A percentile compares a stretch with the other conserved stretches of the same genome.
Conservation (phyloP, 129 eudicot genomes). For the Centaurea solstitialis region DNA sequence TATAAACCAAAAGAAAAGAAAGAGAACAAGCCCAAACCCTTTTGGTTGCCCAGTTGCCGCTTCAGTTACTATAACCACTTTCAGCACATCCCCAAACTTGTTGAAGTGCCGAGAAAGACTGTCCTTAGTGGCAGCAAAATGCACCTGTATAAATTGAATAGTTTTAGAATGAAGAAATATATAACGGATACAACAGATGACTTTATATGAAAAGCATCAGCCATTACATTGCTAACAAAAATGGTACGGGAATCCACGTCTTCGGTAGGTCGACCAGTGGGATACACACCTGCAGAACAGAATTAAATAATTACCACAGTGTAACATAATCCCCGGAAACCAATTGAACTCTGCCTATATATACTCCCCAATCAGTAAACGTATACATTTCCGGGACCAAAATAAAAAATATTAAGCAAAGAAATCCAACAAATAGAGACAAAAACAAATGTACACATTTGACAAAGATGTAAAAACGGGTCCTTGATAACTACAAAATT, state of each 20-base stretch:
- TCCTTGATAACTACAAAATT: too few species aligned
- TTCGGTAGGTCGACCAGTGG: constrained; percentile 64
- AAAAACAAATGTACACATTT: neutral
- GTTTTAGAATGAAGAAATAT: constrained; percentile 6
- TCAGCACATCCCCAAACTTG: constrained; percentile 90
- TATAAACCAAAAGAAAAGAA: constrained; percentile 12
- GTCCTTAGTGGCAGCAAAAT: constrained; percentile 97
- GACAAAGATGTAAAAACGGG: neutral
- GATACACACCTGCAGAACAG: constrained; percentile 49
- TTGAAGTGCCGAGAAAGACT: constrained; percentile 84
- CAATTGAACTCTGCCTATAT: neutral
- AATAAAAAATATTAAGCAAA: neutral
- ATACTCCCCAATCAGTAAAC: neutral
- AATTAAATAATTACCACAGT: neutral
- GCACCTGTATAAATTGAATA: constrained; percentile 54
- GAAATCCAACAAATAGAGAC: neutral
- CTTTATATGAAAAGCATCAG: neutral
- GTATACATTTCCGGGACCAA: neutral
- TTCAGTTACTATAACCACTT: constrained; percentile 74
- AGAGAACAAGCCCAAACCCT: constrained; percentile 52
- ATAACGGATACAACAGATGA: neutral
- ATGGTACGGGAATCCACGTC: constrained; percentile 85
- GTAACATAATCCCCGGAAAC: neutral
- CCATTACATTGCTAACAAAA: constrained; percentile 77
- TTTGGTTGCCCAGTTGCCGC: constrained; percentile 84